phyloP scores from a whole-genome alignment of 2,329 filamentous ascomycete species.

The Monosporascus sp. region DNA sequence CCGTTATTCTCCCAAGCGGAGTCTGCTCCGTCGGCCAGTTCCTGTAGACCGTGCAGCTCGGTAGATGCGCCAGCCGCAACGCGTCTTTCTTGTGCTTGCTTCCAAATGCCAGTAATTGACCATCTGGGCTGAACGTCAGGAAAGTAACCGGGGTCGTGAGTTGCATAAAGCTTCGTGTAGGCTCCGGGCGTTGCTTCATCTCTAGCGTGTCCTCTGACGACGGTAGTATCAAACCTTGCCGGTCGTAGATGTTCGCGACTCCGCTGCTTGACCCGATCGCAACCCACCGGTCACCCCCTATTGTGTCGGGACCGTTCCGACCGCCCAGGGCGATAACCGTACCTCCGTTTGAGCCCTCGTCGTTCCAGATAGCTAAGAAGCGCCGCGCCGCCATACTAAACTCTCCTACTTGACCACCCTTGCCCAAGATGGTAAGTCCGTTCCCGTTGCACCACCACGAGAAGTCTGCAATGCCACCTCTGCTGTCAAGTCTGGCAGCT shows the following conservation, averaged over 20 bases:
- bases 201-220: slow-evolving; percentile 36
- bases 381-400: slow-evolving; percentile 66
- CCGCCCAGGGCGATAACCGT: slow-evolving; percentile 79
- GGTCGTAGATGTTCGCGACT: slow-evolving; percentile 91
- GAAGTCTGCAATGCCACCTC: slow-evolving; percentile 82
- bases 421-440: slow-evolving; percentile 77
- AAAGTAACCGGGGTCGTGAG: slow-evolving; percentile 80
- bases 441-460: slow-evolving; percentile 85
- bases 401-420: slow-evolving; percentile 85
- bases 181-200: slow-evolving; percentile 64
- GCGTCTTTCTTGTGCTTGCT: slow-evolving; percentile 87
- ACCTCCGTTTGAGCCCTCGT: slow-evolving; percentile 83
- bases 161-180: slow-evolving; percentile 72
- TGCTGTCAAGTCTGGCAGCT: slow-evolving; percentile 74
- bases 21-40: slow-evolving; percentile 96
- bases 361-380: slow-evolving; percentile 78
- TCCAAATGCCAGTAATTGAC: slow-evolving; percentile 81
- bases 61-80: slow-evolving; percentile 80
- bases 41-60: slow-evolving; percentile 86
- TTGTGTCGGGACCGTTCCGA: slow-evolving; percentile 49
- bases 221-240: slow-evolving; percentile 53
- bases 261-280: slow-evolving; percentile 81
- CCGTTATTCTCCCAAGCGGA: slow-evolving; percentile 76
- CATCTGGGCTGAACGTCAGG: slow-evolving; percentile 79
- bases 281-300: slow-evolving; percentile 84